Base-by-base conservation (phyloP, 1,284 basidiomycete genomes). In the Trichosporon sp. region DNA sequence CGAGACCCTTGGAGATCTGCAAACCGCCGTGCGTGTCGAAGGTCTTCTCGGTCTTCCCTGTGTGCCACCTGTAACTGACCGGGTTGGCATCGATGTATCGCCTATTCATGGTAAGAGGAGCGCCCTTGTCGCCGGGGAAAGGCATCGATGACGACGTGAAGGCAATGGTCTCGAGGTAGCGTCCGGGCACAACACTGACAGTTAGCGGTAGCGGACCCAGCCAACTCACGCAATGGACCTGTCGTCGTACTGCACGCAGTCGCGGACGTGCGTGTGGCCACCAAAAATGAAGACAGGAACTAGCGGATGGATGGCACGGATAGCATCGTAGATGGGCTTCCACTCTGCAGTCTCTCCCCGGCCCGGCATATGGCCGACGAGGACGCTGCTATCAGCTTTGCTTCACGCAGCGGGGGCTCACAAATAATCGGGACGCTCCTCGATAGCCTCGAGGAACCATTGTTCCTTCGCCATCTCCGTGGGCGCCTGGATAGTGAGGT, bases 101-200 rank as follows among this genome's bases (percentile, higher is more conserved):
- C 16, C 86, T 74, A 26, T 83, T 78, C 16, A 86, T 81, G 11
- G 78, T 76, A 32, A 86, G 78, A 2, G 77, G 68, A 19, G 63
- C 61, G n/a, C 69, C 70, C n/a, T 77, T 75, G 16, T 78, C 74
- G 14, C 75, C 21, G 0, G 54, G 43, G 1, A n/a, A 65, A 21
- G 6, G 73, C 66, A 26, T 32, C 37, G 76, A 80, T 69, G 65
- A 84, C 78, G 83, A 84, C 4, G 83, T 80, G 85, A 75, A 79
- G 86, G 91, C 92, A 70, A 94, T 86, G 5, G 93, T 94, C 84
- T 95, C 93, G 89, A 94, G 91, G 81, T 93, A 95, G 31, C 91
- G 86, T 63, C 93, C 93, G 68, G 91, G 92, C 76, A 92, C 91
- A 46, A 94, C 83, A 0, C 82, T 83, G 70, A 88, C 19, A 89